Percentiles rank a stretch among this genome's conserved stretches.
Evolutionary conservation across 306 rosid species (phyloP).

Genomic region (Rosa lucieae): DNA sequence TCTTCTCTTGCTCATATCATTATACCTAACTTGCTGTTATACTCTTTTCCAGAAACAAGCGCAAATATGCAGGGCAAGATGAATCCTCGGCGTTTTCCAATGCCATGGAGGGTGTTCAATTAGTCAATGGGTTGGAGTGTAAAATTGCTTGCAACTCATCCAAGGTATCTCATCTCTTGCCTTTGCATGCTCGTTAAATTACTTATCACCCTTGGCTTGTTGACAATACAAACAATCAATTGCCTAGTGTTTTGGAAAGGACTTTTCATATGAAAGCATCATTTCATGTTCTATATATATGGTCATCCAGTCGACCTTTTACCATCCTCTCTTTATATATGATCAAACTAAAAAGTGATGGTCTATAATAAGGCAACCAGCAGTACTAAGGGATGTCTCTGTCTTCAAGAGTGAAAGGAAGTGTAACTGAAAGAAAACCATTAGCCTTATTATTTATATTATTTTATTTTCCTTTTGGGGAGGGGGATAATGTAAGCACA

Average conservation of each 20-base stretch:
- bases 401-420: background rate
- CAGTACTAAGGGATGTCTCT: background rate
- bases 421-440: background rate
- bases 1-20: background rate
- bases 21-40: constrained; percentile 18
- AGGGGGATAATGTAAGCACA: background rate
- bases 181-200: constrained; percentile 11
- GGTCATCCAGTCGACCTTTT: background rate
- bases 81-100: constrained; percentile 60
- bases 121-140: constrained; percentile 91
- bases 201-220: background rate
- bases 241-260: background rate
- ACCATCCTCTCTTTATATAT: background rate
- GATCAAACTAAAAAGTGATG: background rate
- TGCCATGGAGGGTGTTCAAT: constrained; percentile 75
- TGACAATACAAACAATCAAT: background rate
- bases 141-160: constrained; percentile 92
- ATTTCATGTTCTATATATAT: background rate
- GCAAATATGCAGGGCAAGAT: constrained; percentile 46
- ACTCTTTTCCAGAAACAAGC: constrained; percentile 64
- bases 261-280: background rate
- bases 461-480: background rate
- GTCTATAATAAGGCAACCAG: background rate
- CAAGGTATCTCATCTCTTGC: constrained; percentile 53
- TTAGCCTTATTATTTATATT: background rate